Percentiles rank a stretch among this genome's conserved stretches.
These are phyloP conservation scores for Fusarium sp. DNA, from an alignment of 2,329 filamentous ascomycete genomes.

Conservation along the genomic window DNA sequence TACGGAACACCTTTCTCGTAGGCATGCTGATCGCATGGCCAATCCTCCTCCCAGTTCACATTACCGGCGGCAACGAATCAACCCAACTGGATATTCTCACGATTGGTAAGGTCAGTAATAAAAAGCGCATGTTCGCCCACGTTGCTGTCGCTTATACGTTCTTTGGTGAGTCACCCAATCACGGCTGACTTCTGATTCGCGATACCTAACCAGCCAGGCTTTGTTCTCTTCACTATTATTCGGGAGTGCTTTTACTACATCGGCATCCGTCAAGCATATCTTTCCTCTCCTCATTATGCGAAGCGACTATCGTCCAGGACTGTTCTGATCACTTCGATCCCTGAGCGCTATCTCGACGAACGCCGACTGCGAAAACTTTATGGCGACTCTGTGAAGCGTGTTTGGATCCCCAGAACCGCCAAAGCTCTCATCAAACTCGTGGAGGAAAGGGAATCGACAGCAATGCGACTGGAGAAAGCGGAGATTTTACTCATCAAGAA, in stretches of 20 bases:
- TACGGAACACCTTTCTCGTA: conserved; percentile 87
- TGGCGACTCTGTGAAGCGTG: conserved; percentile 80
- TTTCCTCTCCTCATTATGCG: conserved; percentile 85
- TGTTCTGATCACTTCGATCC: conserved; percentile 89
- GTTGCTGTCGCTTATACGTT: conserved; percentile 85
- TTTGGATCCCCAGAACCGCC: conserved; percentile 86
- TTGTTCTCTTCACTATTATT: conserved; percentile 89
- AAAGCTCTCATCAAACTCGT: conserved; percentile 84
- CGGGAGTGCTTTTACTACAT: conserved; percentile 92
- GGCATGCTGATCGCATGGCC: conserved; percentile 90
- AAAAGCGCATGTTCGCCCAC: conserved; percentile 81
- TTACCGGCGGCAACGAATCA: conserved; percentile 77
- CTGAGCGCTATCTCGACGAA: conserved; percentile 80
- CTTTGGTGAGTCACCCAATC: conserved; percentile 56
- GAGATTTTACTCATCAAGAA: conserved; percentile 87
- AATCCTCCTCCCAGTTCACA: conserved; percentile 86
- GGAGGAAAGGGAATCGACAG: conserved; percentile 81
- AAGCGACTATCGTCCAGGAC: conserved; percentile 90
- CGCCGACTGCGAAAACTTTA: conserved; percentile 84
- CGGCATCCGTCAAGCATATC: conserved; percentile 91
- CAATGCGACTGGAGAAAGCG: conserved; percentile 85
- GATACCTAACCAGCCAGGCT: conserved; percentile 63
- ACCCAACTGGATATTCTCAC: conserved; percentile 81
- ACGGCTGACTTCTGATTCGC: background rate
- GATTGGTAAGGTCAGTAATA: conserved; percentile 78